Conservation (phyloP, 73 alveolate species). For the Diophrys appendiculata region DNA sequence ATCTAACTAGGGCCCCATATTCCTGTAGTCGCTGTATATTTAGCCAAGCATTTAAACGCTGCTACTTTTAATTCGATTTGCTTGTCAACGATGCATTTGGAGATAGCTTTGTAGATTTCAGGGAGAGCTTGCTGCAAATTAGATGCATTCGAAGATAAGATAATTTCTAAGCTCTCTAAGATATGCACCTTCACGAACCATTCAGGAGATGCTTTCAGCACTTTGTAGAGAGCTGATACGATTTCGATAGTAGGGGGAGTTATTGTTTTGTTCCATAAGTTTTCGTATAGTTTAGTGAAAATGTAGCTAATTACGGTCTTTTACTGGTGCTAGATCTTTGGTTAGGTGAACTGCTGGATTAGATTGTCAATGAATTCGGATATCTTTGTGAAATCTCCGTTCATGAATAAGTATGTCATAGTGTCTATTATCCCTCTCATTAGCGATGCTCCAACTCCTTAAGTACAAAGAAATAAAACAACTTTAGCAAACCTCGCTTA, state of each 20-base stretch:
- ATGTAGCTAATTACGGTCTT: background rate
- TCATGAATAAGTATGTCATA: conserved; percentile 20
- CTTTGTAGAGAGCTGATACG: conserved; percentile 25
- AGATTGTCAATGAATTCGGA: conserved; percentile 35
- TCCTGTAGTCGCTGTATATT: background rate
- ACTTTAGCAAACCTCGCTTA: conserved; percentile 4
- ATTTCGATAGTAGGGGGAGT: conserved; percentile 59
- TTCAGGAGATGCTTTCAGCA: conserved; percentile 44
- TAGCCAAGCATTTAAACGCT: conserved; percentile 6
- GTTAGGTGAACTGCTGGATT: background rate
- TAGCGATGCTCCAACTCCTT: conserved; percentile 59
- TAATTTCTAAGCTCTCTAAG: conserved; percentile 16
- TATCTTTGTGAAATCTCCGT: conserved; percentile 56
- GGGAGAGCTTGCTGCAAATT: conserved; percentile 20
- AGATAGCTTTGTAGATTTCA: conserved; percentile 32
- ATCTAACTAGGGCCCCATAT: background rate
- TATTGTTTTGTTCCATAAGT: conserved; percentile 50
- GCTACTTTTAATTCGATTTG: conserved; percentile 20
- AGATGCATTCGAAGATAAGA: conserved; percentile 40
- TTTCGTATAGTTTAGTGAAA: conserved; percentile 25
- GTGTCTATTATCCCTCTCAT: conserved; percentile 41
- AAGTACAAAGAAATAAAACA: conserved; percentile 5
- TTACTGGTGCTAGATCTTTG: background rate
- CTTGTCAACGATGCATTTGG: conserved; percentile 29
- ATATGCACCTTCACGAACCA: conserved; percentile 41